phyloP scores from a whole-genome alignment of 805 yeast species.

The Blastobotrys mokoenaii region DNA sequence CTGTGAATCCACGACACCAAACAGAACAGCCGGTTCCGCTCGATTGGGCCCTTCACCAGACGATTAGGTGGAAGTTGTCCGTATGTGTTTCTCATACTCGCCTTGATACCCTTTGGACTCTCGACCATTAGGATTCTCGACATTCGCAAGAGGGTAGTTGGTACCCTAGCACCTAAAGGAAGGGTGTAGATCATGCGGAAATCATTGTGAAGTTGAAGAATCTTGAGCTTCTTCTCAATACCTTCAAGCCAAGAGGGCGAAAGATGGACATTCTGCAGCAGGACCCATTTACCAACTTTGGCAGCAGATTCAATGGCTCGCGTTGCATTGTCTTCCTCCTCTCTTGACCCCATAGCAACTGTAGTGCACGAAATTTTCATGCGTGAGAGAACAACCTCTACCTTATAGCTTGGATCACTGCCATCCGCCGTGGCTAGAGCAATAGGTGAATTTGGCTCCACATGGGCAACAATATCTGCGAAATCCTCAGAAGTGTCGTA shows the following conservation, averaged over 20 bases:
- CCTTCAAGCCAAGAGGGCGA: constrained; percentile 54
- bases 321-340: constrained; percentile 51
- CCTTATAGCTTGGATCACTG: constrained; percentile 53
- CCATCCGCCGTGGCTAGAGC: constrained; percentile 54
- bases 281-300: constrained; percentile 55
- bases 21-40: constrained; percentile 41
- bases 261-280: constrained; percentile 76
- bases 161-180: constrained; percentile 39
- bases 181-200: constrained; percentile 65
- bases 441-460: constrained; percentile 30
- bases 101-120: constrained; percentile 50
- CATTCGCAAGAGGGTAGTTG: constrained; percentile 47
- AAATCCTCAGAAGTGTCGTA: constrained; percentile 9
- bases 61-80: constrained; percentile 16
- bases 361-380: constrained; percentile 25
- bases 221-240: constrained; percentile 40
- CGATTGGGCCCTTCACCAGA: constrained; percentile 30
- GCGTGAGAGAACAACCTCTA: constrained; percentile 38
- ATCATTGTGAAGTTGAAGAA: constrained; percentile 21
- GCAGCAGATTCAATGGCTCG: constrained; percentile 41
- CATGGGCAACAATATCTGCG: constrained; percentile 18
- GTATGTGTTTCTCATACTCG: constrained; percentile 35
- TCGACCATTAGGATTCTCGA: constrained; percentile 56
- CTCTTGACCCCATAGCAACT: constrained; percentile 69
- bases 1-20: constrained; percentile 66